Evolutionary conservation across 2,329 filamentous ascomycete genomes (phyloP).

Genomic region (Trichoderma sp.): DNA sequence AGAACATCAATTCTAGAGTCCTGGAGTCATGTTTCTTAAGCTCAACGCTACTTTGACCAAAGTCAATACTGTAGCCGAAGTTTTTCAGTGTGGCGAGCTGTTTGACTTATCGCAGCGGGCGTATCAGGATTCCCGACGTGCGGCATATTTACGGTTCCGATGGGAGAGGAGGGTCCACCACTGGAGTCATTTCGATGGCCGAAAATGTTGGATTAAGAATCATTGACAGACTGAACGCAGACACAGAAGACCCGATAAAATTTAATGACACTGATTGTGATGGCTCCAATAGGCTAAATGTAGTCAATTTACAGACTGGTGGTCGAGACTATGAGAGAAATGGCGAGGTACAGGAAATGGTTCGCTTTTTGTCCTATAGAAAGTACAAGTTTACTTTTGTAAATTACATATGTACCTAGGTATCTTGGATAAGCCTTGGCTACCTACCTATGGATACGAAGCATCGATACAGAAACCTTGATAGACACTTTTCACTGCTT

Average conservation of each 20-base stretch:
- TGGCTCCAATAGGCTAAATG: neutral
- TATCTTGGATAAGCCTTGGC: no score
- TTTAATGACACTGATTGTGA: neutral
- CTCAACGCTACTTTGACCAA: neutral
- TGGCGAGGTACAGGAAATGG: neutral
- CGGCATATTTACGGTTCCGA: neutral
- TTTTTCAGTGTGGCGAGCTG: neutral
- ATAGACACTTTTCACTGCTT: no score
- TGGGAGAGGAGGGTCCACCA: neutral
- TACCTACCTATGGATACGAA: no score
- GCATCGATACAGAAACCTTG: no score
- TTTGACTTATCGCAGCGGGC: neutral
- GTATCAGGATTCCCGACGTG: neutral
- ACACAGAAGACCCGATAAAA: neutral
- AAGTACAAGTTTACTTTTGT: neutral
- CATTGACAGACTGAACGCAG: neutral
- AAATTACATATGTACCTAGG: no score
- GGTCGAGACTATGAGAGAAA: neutral
- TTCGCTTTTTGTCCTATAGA: neutral
- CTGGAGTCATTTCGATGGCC: neutral
- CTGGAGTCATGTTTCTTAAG: neutral
- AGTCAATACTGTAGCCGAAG: neutral
- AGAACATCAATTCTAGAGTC: neutral
- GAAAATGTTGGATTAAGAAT: neutral
- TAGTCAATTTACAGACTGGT: neutral